Conservation (phyloP, 148 eudicot genomes). For the Chenopodium suecicum region DNA sequence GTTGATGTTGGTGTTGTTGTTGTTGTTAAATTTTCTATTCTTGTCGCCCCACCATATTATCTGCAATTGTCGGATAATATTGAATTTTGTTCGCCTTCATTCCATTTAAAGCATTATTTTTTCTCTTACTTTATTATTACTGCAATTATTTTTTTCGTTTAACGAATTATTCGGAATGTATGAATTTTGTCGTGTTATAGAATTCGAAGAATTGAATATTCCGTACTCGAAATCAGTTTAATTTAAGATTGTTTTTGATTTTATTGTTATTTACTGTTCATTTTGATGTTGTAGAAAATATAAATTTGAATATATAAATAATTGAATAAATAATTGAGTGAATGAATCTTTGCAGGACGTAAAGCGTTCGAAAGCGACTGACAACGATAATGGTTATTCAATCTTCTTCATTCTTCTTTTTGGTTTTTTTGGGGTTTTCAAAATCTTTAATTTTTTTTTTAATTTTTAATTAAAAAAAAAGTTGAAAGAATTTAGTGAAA, state of each 20-base stretch:
- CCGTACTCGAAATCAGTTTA: conserved; percentile 7
- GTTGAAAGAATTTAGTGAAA: conserved; percentile 1
- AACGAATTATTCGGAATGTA: conserved; percentile 1
- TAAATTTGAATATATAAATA: background rate
- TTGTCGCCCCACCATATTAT: conserved; percentile 28
- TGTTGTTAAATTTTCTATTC: conserved; percentile 25
- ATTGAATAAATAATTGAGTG: background rate
- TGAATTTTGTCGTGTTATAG: conserved; percentile 40
- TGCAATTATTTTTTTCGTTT: background rate
- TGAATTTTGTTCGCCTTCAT: conserved; percentile 4
- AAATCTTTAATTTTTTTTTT: background rate
- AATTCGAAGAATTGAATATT: background rate
- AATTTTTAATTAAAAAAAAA: background rate
- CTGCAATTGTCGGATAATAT: conserved; percentile 14
- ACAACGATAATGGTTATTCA: conserved; percentile 50
- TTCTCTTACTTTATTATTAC: conserved; percentile 5
- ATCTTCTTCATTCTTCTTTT: conserved; percentile 22
- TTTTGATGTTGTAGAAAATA: background rate
- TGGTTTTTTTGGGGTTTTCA: conserved; percentile 16
- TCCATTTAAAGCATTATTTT: conserved; percentile 22
- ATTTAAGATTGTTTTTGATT: conserved; percentile 8
- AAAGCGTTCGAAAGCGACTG: conserved; percentile 70
- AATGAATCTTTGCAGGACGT: conserved; percentile 53
- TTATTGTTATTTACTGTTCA: conserved; percentile 10
- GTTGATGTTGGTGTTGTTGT: background rate